Evolutionary conservation across 1,139 yeast species (phyloP), one percentile per base, ranked within the genome.

Genomic region (Candida glucosophila): DNA sequence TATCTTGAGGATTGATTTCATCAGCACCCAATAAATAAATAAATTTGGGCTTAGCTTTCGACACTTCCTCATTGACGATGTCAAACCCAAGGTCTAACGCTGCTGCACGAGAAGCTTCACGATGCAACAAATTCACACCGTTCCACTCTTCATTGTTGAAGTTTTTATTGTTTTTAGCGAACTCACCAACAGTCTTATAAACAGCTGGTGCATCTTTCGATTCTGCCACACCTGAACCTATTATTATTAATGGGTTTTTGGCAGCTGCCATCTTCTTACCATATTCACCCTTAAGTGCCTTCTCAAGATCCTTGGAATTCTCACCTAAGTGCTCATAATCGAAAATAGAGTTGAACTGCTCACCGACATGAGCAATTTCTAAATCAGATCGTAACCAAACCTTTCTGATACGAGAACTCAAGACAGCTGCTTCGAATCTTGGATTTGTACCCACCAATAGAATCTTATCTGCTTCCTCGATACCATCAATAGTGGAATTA

Each of bases 361-460:
- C 77, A 44, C 95, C 95, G 39, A 83, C 71, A 26, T 75, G 75
- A 36, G 77, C 76, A 35, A 83, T 58, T 45, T 72, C 76, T 47
- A 78, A 65, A 43, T 72, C 63, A 26, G 77, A 70, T 41, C 79
- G 64, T 47, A 83, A 66, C 92, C 92, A 83, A 33, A 72, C 77
- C 52, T 77, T 79, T 64, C 95, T 75, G 40, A 83, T 77, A 58
- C 94, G 74, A 22, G 93, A 74, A 52, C 83, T 83, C 43, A 83
- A 67, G 10, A 82, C 93, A 22, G 94, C 86, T 32, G 95, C 95
- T 60, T 83, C 95, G 46, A 73, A 86, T 52, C 95, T 73, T 40
- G 94, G 93, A 62, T 83, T 83, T 27, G 93, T 76, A 35, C 94
- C 94, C 31, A 82, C 69, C 40, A 82, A 65, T 43, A 82, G 64